Conservation (phyloP, 495 filamentous ascomycete genomes). For the Parachaetomium inaequale region DNA sequence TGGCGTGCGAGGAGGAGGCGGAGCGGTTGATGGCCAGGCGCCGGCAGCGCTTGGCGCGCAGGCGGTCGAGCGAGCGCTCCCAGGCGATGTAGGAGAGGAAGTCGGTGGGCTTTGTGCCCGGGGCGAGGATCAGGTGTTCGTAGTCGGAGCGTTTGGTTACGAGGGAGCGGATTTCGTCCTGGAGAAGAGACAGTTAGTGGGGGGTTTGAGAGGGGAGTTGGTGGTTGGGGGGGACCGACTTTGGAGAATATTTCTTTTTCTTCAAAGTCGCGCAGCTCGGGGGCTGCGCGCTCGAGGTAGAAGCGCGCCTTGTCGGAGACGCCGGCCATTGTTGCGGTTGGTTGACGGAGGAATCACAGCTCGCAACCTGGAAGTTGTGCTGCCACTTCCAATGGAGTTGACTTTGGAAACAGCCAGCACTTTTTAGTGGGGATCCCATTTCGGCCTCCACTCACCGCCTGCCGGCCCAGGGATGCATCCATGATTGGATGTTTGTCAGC, state of each 20-base stretch:
- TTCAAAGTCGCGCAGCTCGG: conserved; percentile 84
- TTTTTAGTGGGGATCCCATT: background rate
- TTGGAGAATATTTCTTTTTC: conserved; percentile 82
- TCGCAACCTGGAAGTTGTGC: too few relatives aligned
- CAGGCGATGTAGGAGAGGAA: conserved; percentile 85
- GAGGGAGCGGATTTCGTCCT: conserved; percentile 86
- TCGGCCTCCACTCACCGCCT: background rate
- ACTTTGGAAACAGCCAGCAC: background rate
- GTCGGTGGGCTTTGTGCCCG: conserved; percentile 68
- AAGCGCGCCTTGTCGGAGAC: conserved; percentile 92
- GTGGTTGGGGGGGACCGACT: conserved; percentile 41
- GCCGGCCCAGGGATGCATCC: too few relatives aligned
- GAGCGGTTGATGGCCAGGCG: conserved; percentile 64
- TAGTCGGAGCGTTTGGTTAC: conserved; percentile 87
- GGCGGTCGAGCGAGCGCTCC: conserved; percentile 82
- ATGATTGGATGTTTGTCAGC: too few relatives aligned
- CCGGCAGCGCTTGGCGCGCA: conserved; percentile 76
- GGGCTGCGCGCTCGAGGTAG: conserved; percentile 85
- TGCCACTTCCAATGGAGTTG: background rate
- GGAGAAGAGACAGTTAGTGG: too few relatives aligned
- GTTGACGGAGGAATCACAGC: background rate
- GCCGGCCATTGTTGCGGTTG: conserved; percentile 59
- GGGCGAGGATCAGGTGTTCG: conserved; percentile 82
- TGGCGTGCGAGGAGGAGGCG: conserved; percentile 50
- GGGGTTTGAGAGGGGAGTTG: background rate